These are phyloP conservation scores for Serendipita sp. DNA, from an alignment of 768 basidiomycete species.

Conservation along the genomic window DNA sequence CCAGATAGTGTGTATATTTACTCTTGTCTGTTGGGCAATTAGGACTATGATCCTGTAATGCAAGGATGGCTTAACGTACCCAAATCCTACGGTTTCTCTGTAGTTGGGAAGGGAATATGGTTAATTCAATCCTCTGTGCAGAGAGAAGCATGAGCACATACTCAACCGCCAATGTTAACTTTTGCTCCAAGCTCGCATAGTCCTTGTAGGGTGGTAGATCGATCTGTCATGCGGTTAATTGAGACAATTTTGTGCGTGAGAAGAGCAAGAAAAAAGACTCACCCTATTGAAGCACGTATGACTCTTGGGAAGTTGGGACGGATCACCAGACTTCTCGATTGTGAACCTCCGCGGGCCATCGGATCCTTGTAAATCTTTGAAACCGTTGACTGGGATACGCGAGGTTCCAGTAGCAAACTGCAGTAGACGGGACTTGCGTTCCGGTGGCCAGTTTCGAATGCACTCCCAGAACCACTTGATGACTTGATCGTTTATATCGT, in stretches of 20 bases:
- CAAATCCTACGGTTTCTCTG: slow-evolving; percentile 26
- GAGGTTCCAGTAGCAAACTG: slow-evolving; percentile 83
- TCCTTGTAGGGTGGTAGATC: slow-evolving; percentile 83
- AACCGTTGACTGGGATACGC: slow-evolving; percentile 79
- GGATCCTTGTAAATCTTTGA: slow-evolving; percentile 86
- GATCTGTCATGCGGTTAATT: slow-evolving; percentile 22
- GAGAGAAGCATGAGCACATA: slow-evolving; percentile 22
- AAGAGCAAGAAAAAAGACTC: neutral
- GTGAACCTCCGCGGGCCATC: slow-evolving; percentile 88
- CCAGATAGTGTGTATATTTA: slow-evolving; percentile 10
- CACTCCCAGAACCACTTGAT: slow-evolving; percentile 97
- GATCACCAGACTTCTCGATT: slow-evolving; percentile 88
- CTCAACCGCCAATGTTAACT: slow-evolving; percentile 73
- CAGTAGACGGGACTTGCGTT: slow-evolving; percentile 69
- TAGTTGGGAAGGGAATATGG: slow-evolving; percentile 20
- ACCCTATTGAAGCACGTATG: slow-evolving; percentile 82
- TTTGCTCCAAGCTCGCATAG: slow-evolving; percentile 73
- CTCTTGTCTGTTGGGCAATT: slow-evolving; percentile 26
- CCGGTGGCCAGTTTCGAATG: slow-evolving; percentile 76
- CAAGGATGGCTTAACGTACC: slow-evolving; percentile 6
- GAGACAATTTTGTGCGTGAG: neutral
- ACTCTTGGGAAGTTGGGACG: slow-evolving; percentile 69
- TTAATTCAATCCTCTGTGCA: slow-evolving; percentile 8
- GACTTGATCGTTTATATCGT: slow-evolving; percentile 70
- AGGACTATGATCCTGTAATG: slow-evolving; percentile 24